A percentile compares a stretch with the other conserved stretches of the same genome.
These are phyloP conservation scores for Tetrapyrgos nigripes DNA, from an alignment of 1,284 basidiomycete genomes.

Conservation along the genomic window DNA sequence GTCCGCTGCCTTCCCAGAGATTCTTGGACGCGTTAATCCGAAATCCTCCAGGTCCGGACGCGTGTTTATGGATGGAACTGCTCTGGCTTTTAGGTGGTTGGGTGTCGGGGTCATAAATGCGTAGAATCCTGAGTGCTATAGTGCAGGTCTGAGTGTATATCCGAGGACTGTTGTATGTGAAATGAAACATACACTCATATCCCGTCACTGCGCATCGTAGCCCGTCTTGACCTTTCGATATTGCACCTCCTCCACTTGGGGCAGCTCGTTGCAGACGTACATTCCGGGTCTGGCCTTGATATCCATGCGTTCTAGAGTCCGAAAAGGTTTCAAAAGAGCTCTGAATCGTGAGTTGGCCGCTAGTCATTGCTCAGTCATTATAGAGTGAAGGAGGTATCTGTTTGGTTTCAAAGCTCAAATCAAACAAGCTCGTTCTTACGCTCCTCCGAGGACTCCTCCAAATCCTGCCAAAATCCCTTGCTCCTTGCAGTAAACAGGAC, in stretches of 20 bases:
- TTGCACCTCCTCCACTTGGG: conserved; percentile 63
- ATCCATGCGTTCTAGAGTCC: conserved; percentile 46
- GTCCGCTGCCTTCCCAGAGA: conserved; percentile 73
- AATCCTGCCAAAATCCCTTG: no score
- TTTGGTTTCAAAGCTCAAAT: background rate
- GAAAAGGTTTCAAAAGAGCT: conserved; percentile 33
- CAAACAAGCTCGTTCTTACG: no score
- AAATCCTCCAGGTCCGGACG: conserved; percentile 62
- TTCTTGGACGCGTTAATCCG: conserved; percentile 73
- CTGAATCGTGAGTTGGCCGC: conserved; percentile 1
- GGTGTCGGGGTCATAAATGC: conserved; percentile 55
- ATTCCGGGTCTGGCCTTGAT: conserved; percentile 50
- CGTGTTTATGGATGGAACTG: conserved; percentile 55
- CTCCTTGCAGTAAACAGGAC: no score
- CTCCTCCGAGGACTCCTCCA: no score
- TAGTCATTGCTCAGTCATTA: background rate
- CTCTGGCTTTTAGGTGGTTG: conserved; percentile 28
- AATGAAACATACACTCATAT: conserved; percentile 64
- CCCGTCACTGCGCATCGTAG: conserved; percentile 72
- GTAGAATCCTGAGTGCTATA: conserved; percentile 70
- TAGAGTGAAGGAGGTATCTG: background rate
- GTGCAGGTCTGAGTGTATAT: conserved; percentile 14
- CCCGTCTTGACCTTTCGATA: conserved; percentile 72
- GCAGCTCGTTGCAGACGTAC: conserved; percentile 64
- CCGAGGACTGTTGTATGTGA: conserved; percentile 1